phyloP scores from a whole-genome alignment of 805 yeast genomes.

The Metschnikowia proteae region DNA sequence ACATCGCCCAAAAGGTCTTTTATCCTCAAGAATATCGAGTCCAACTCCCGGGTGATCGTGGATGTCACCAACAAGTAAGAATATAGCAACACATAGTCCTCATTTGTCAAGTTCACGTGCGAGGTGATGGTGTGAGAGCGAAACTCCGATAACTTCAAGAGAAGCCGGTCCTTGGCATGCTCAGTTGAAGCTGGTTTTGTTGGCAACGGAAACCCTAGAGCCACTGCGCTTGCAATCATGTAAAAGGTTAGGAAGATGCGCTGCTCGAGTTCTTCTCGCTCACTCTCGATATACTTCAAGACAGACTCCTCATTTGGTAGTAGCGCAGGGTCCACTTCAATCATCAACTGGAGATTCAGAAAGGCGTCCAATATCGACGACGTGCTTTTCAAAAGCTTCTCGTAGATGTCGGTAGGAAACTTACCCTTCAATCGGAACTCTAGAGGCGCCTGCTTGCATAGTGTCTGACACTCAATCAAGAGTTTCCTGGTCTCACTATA shows the following conservation, averaged over 20 bases:
- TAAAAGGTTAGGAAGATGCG: slow-evolving; percentile 73
- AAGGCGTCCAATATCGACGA: slow-evolving; percentile 68
- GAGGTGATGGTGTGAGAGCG: slow-evolving; percentile 29
- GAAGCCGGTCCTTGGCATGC: slow-evolving; percentile 66
- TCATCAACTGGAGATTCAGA: slow-evolving; percentile 68
- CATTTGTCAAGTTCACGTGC: slow-evolving; percentile 45
- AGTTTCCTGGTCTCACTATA: slow-evolving; percentile 48
- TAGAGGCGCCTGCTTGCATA: slow-evolving; percentile 67
- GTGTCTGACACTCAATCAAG: slow-evolving; percentile 55
- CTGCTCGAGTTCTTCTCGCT: slow-evolving; percentile 66
- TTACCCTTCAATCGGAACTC: slow-evolving; percentile 74
- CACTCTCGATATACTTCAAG: slow-evolving; percentile 49
- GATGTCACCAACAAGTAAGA: slow-evolving; percentile 71
- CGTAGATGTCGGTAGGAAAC: slow-evolving; percentile 55
- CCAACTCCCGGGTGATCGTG: slow-evolving; percentile 62
- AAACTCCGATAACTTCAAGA: slow-evolving; percentile 60
- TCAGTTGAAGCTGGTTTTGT: slow-evolving; percentile 73
- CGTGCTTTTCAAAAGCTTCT: slow-evolving; percentile 49
- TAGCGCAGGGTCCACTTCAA: slow-evolving; percentile 56
- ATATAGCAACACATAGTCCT: slow-evolving; percentile 74
- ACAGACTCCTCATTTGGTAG: slow-evolving; percentile 53
- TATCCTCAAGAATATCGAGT: slow-evolving; percentile 50
- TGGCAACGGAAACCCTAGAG: slow-evolving; percentile 74
- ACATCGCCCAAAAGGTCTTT: slow-evolving; percentile 63
- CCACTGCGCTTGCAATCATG: slow-evolving; percentile 72